Conservation (phyloP, 441 rosid genomes). For the Geranium incanum region DNA sequence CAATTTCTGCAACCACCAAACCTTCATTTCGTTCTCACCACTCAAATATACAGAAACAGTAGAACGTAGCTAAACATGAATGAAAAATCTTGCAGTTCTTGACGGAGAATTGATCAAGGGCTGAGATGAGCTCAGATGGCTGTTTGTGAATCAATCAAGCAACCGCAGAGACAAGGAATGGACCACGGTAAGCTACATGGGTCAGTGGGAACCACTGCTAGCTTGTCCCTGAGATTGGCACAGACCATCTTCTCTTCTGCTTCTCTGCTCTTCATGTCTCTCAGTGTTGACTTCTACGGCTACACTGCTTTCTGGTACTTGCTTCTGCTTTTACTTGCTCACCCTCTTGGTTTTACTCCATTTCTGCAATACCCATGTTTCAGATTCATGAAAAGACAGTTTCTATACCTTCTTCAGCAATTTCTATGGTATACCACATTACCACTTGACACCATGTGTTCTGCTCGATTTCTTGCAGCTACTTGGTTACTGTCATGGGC, state of each 20-base stretch:
- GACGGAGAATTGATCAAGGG: not conserved
- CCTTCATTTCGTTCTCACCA: not conserved
- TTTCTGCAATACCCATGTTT: conserved; percentile 1
- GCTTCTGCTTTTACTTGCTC: not conserved
- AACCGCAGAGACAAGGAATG: conserved; percentile 20
- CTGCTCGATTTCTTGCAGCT: conserved; percentile 31
- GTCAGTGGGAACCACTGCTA: conserved; percentile 59
- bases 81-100: not conserved
- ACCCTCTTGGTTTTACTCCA: not conserved
- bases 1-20: not conserved
- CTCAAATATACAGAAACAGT: too few relatives aligned
- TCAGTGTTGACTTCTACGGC: conserved; percentile 70
- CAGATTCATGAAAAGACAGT: not conserved
- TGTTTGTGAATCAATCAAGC: not conserved
- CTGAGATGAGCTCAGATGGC: not conserved
- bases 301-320: conserved; percentile 78
- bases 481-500: conserved; percentile 70
- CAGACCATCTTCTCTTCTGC: conserved; percentile 64
- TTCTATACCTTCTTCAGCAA: not conserved
- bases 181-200: conserved; percentile 47
- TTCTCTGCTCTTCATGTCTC: conserved; percentile 73
- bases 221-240: conserved; percentile 73
- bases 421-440: not conserved
- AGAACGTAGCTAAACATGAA: too few relatives aligned
- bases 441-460: too few relatives aligned